These are phyloP conservation scores for Ustilago trichophora DNA, from an alignment of 1,284 basidiomycete genomes.

Conservation along the genomic window DNA sequence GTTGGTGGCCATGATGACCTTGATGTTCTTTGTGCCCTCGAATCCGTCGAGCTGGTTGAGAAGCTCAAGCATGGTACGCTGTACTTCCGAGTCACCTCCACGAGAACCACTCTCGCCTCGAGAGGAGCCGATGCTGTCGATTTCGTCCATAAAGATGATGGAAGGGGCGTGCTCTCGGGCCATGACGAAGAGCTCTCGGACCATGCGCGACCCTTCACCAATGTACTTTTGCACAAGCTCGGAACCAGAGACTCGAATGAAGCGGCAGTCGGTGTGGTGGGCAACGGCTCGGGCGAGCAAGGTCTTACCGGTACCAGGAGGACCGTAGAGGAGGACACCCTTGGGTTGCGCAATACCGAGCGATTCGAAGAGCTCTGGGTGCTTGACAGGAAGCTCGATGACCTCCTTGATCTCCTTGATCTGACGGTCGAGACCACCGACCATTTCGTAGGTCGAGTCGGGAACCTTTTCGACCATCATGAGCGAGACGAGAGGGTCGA, in stretches of 20 bases:
- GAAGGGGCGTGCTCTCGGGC: slow-evolving; percentile 97
- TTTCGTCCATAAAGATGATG: slow-evolving; percentile 99
- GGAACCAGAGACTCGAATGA: slow-evolving; percentile 93
- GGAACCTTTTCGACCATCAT: slow-evolving; percentile 99
- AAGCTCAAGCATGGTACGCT: slow-evolving; percentile 96
- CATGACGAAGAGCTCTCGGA: slow-evolving; percentile 96
- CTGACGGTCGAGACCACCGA: slow-evolving; percentile 95
- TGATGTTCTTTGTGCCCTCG: slow-evolving; percentile 97
- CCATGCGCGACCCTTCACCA: slow-evolving; percentile 84
- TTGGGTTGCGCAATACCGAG: slow-evolving; percentile 98
- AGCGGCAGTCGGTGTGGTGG: slow-evolving; percentile 97
- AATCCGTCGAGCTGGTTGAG: slow-evolving; percentile 98
- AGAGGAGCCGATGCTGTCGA: slow-evolving; percentile 95
- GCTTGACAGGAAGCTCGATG: slow-evolving; percentile 97
- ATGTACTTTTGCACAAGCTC: slow-evolving; percentile 99
- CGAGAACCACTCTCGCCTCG: slow-evolving; percentile 80
- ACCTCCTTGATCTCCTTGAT: slow-evolving; percentile 99
- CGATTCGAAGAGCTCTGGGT: slow-evolving; percentile 94
- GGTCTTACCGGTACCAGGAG: slow-evolving; percentile 66
- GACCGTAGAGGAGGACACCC: slow-evolving; percentile 66
- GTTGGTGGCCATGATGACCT: slow-evolving; percentile 98
- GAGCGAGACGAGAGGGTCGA: slow-evolving; percentile 65
- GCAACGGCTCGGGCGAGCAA: slow-evolving; percentile 65
- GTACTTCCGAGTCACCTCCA: slow-evolving; percentile 92
- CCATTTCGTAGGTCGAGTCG: slow-evolving; percentile 99